Percentiles rank a stretch among this genome's conserved stretches.
Conservation (phyloP, 768 basidiomycete genomes). For the Russula brevipes region DNA sequence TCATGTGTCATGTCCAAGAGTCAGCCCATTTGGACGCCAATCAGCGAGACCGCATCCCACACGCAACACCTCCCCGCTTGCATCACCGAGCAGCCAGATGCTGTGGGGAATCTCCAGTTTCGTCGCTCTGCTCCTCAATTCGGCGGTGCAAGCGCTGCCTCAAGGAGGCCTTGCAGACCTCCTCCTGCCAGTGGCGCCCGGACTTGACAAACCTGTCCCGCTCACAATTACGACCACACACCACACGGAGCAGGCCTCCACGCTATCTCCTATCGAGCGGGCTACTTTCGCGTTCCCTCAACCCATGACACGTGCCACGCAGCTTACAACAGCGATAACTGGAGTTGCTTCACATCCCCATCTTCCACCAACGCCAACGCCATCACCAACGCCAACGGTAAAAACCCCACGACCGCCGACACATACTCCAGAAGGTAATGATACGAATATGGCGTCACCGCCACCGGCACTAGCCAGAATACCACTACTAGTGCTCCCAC, state of each 20-base stretch:
- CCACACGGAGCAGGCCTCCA: conserved; percentile 23
- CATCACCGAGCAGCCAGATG: neutral
- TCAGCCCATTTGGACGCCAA: neutral
- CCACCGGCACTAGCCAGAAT: neutral
- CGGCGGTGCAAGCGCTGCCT: conserved; percentile 12
- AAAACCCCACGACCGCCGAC: neutral
- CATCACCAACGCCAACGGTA: neutral
- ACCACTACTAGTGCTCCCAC: neutral
- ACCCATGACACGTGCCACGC: conserved; percentile 2
- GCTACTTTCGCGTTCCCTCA: neutral
- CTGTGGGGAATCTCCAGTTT: conserved; percentile 1
- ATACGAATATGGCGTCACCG: neutral
- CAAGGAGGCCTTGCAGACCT: conserved; percentile 15
- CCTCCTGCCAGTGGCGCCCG: conserved; percentile 2
- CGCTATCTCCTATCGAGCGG: conserved; percentile 1
- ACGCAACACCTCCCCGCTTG: neutral
- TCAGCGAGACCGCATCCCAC: neutral
- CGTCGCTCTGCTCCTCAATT: neutral
- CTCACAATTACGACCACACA: neutral
- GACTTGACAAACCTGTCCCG: conserved; percentile 8
- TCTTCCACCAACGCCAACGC: neutral
- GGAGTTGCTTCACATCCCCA: neutral
- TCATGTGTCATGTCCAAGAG: neutral
- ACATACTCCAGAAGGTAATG: neutral
- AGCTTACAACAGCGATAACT: neutral